A percentile compares a stretch with the other conserved stretches of the same genome.
Conservation (phyloP, 495 filamentous ascomycete genomes). For the Tuber indicum region DNA sequence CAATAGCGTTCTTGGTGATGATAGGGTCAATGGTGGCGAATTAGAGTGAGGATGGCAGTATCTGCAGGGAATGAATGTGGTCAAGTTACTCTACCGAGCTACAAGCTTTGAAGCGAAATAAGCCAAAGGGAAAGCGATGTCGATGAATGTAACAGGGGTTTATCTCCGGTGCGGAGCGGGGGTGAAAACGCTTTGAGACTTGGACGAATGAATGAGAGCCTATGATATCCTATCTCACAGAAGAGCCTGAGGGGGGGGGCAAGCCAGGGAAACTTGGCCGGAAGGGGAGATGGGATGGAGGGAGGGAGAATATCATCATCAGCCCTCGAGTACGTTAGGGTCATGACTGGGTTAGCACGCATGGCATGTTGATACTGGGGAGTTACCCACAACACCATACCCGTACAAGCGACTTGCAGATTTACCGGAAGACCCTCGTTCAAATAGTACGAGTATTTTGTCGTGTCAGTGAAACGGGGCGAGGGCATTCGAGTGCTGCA, state of each 20-base stretch:
- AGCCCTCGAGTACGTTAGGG: background rate
- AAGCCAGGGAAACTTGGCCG: background rate
- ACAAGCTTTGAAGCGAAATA: constrained; percentile 2
- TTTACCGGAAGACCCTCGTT: background rate
- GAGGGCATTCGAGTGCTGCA: background rate
- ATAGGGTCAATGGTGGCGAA: background rate
- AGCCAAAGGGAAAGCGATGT: background rate
- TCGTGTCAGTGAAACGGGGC: background rate
- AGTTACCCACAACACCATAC: background rate
- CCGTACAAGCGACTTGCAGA: background rate
- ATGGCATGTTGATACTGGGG: background rate
- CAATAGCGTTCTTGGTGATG: background rate
- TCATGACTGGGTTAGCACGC: background rate
- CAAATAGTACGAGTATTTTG: background rate
- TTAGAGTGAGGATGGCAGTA: background rate
- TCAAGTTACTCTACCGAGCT: background rate
- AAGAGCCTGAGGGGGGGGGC: background rate
- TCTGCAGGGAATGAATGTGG: background rate
- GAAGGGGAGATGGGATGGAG: background rate
- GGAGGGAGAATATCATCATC: background rate
- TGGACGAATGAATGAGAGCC: background rate
- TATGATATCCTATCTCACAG: background rate
- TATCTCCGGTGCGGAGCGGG: background rate
- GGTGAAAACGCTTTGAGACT: background rate
- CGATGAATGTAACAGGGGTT: background rate